Evolutionary conservation across 2,329 filamentous ascomycete species (phyloP).

Genomic region (Exophiala alcalophila): DNA sequence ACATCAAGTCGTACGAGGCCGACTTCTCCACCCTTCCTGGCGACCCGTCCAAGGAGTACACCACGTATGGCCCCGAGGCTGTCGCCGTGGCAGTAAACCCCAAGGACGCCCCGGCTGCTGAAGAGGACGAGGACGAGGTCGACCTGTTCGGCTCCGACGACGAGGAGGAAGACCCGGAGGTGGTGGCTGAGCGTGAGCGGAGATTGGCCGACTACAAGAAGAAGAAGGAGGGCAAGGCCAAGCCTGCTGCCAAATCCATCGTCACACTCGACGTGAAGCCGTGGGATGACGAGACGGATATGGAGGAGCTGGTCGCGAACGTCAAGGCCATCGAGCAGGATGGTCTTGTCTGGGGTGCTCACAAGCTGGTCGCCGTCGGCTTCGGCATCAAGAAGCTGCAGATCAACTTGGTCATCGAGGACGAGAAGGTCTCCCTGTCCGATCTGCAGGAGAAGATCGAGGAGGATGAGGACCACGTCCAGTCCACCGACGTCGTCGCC

Average conservation of each 20-base stretch:
- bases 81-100: constrained; percentile 77
- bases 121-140: constrained; percentile 73
- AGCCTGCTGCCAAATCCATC: constrained; percentile 91
- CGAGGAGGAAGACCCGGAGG: constrained; percentile 91
- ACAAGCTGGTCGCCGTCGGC: constrained; percentile 83
- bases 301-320: constrained; percentile 73
- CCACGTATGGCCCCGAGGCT: constrained; percentile 84
- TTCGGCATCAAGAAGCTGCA: constrained; percentile 99
- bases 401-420: constrained; percentile 96
- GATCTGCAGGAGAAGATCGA: constrained; percentile 86
- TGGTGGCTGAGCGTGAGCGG: constrained; percentile 78
- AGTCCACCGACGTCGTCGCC: constrained; percentile 85
- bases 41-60: constrained; percentile 84
- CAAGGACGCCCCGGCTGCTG: constrained; percentile 72
- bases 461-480: constrained; percentile 89
- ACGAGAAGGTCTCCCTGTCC: constrained; percentile 86
- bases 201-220: constrained; percentile 89
- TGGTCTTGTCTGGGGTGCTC: constrained; percentile 92
- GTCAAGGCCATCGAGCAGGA: constrained; percentile 86
- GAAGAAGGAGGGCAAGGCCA: constrained; percentile 93
- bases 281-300: constrained; percentile 97
- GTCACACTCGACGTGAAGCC: constrained; percentile 97
- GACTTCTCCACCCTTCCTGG: constrained; percentile 90
- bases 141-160: constrained; percentile 92
- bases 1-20: constrained; percentile 87